A percentile compares a stretch with the other conserved stretches of the same genome.
These are phyloP conservation scores for Crithidia mellificae DNA, from an alignment of 208 protist species.

Conservation along the genomic window DNA sequence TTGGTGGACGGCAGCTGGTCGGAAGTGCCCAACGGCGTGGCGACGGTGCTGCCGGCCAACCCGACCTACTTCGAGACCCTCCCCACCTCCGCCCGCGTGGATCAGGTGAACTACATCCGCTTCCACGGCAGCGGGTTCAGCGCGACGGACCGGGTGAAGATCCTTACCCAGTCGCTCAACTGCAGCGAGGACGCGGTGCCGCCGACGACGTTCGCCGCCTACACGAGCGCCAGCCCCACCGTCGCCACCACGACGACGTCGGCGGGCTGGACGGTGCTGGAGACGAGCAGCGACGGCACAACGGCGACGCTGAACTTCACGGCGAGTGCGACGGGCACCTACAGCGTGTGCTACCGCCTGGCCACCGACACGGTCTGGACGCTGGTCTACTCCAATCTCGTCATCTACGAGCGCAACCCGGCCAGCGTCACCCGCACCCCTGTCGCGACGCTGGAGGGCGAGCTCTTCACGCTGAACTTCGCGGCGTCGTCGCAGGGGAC, in stretches of 20 bases:
- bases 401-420: conserved; percentile 63
- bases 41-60: conserved; percentile 71
- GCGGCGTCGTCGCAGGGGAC: conserved; percentile 22
- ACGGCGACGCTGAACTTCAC: conserved; percentile 66
- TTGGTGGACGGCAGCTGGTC: conserved; percentile 65
- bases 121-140: conserved; percentile 67
- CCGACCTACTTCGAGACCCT: conserved; percentile 59
- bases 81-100: conserved; percentile 40
- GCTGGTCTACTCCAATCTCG: conserved; percentile 79
- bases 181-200: conserved; percentile 68
- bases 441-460: conserved; percentile 58
- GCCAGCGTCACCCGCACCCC: conserved; percentile 51
- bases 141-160: conserved; percentile 64
- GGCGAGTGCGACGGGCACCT: conserved; percentile 47
- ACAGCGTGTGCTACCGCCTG: conserved; percentile 87
- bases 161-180: conserved; percentile 61
- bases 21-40: conserved; percentile 60
- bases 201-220: conserved; percentile 54
- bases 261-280: conserved; percentile 56
- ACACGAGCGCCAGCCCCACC: conserved; percentile 31
- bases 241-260: conserved; percentile 18
- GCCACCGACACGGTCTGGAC: conserved; percentile 84
- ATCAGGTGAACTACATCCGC: conserved; percentile 58
- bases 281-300: conserved; percentile 35
- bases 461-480: conserved; percentile 88